Percentiles rank a stretch among this genome's conserved stretches.
Conservation (phyloP, 2,329 filamentous ascomycete species). For the Aaosphaeria pasadenensis region DNA sequence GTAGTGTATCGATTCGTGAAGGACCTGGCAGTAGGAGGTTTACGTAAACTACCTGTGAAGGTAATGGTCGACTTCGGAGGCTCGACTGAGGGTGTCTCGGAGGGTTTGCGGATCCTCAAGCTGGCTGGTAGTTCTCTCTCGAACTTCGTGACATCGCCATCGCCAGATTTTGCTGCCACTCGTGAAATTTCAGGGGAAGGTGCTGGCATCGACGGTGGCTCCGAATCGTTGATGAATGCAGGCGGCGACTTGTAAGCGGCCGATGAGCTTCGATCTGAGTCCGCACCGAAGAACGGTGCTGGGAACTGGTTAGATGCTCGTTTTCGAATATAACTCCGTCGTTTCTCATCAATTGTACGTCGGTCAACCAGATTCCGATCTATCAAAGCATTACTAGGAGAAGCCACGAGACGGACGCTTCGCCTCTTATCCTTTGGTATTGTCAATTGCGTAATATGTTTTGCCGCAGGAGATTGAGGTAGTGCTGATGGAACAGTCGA, state of each 20-base stretch:
- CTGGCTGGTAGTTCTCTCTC: conserved; percentile 11
- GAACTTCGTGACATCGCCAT: neutral
- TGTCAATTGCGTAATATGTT: conserved; percentile 22
- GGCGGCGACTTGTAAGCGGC: conserved; percentile 24
- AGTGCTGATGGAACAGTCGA: conserved; percentile 39
- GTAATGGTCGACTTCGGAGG: neutral
- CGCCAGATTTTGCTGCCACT: neutral
- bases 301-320: conserved; percentile 31
- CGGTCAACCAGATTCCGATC: conserved; percentile 36
- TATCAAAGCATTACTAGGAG: conserved; percentile 9
- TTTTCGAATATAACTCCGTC: conserved; percentile 42
- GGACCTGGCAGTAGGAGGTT: conserved; percentile 12
- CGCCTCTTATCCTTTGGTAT: conserved; percentile 32
- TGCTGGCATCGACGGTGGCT: conserved; percentile 1
- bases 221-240: conserved; percentile 11
- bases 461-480: conserved; percentile 26
- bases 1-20: conserved; percentile 11
- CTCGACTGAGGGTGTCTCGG: conserved; percentile 10
- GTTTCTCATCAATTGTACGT: conserved; percentile 38
- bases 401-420: conserved; percentile 40
- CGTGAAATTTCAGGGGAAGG: conserved; percentile 1
- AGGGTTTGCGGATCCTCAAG: conserved; percentile 9
- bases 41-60: conserved; percentile 23
- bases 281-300: conserved; percentile 40
- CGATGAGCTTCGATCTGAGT: conserved; percentile 26